Base-by-base conservation (phyloP, 2,329 filamentous ascomycete genomes). In the Colletotrichum spinosum region DNA sequence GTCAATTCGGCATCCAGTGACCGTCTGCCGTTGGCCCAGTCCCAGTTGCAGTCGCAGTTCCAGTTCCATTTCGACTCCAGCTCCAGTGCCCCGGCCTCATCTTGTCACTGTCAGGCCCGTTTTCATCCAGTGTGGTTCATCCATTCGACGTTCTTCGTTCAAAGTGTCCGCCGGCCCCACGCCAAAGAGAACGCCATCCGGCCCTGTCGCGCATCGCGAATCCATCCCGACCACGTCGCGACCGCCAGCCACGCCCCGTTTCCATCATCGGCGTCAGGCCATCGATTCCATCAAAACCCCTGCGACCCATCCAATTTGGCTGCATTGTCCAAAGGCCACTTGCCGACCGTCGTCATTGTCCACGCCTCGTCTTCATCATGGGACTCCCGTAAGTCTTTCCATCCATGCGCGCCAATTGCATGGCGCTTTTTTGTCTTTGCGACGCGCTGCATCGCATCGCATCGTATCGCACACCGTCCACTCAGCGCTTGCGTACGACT, bases 301-400 rank as follows among this genome's bases (percentile, higher is more conserved):
- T 17, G 15, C n/a, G 37, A 50, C 39, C 45, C 42, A 17, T 49
- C 8, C 52, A 11, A 25, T 8, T 6, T 35, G 8, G 9, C 10
- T 49, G 8, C 39, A 37, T 15, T 38, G 15, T 37, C 12, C 33
- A 13, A 12, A 46, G 25, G 9, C 37, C 38, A n/a, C 25, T 34
- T 25, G 49, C 35, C n/a, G 34, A 38, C 42, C 17, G 38, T 34
- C 38, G 34, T 38, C 9, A 10, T 38, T 46, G 58, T 53, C 52
- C 58, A 33, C 42, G 42, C 59, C 12, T 15, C 11, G 12, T n/a
- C 10, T 15, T 64, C 70, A 72, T 49, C 55, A 83, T 83, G 81
- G 81, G 81, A 72, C 81, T 83, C 55, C 81, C 81, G 81, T 83
- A 79, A 81, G 81, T 81, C 53, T 41, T 48, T 34, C 42, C 41